Base-by-base conservation (phyloP, 2,329 filamentous ascomycete species). In the Ophidiomyces ophidiicola region DNA sequence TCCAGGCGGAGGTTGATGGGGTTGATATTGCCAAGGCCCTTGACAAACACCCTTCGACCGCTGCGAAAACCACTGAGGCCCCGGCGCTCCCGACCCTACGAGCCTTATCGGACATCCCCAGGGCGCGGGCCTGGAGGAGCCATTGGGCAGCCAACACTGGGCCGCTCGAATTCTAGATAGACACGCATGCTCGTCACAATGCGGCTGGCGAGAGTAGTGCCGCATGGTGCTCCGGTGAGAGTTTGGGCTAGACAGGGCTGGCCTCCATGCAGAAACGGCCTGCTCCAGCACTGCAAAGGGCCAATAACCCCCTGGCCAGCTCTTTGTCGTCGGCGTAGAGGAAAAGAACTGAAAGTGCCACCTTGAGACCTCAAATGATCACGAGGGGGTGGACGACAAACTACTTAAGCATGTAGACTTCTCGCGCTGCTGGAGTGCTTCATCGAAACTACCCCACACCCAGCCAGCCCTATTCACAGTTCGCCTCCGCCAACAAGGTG, bases 381-480 rank as follows among this genome's bases (percentile, higher is more conserved):
- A 39, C 30, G 30, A 17, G 37, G 6, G 25, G 29, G 14, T 14
- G 32, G 11, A 20, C 20, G 12, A 18, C 30, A 32, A 18, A 32
- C 18, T n/a, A n/a, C n/a, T n/a, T n/a, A n/a, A n/a, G 3, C 14
- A 28, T 28, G 25, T 28, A 28, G 25, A 28, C 11, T 14, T 14
- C 25, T 28, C 25, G 25, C 26, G 26, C 35, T 30, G 21, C 10
- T 11, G 25, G 17, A 14, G 15, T 36, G n/a, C n/a, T n/a, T n/a
- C n/a, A n/a, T n/a, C n/a, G 21, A 33, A 39, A 12, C 21, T 11
- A 10, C 12, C 26, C 6, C 11, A 26, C 26, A 29, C 37, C 37
- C 37, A 38, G 26, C 14, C 37, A 39, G 37, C 37, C 37, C 37
- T 39, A 39, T 32, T 33, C n/a, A 7, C 37, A 33, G 28, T 28